Conservation (phyloP, 2,329 filamentous ascomycete species). For the Alternaria infectoria region DNA sequence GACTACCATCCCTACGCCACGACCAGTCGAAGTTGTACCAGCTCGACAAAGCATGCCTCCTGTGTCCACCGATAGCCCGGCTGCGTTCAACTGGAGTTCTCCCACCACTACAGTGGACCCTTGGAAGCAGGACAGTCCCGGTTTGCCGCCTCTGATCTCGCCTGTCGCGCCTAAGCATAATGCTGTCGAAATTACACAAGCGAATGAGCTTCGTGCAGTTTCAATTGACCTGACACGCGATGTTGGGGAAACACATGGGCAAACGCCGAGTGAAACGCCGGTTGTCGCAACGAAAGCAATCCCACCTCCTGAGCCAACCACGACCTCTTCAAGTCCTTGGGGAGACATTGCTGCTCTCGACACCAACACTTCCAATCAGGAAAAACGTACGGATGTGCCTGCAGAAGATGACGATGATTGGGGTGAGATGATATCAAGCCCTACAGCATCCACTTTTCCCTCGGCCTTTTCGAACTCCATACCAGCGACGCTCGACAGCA, state of each 20-base stretch:
- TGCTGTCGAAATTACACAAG: slow-evolving; percentile 21
- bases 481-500: slow-evolving; percentile 13
- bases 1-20: slow-evolving; percentile 26
- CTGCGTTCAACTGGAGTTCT: slow-evolving; percentile 47
- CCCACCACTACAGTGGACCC: slow-evolving; percentile 25
- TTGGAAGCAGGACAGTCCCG: slow-evolving; percentile 25
- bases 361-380: slow-evolving; percentile 9
- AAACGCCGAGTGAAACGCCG: slow-evolving; percentile 26
- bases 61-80: slow-evolving; percentile 25
- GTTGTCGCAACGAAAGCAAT: slow-evolving; percentile 21
- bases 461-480: slow-evolving; percentile 17
- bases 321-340: slow-evolving; percentile 24
- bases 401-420: slow-evolving; percentile 45
- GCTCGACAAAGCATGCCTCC: slow-evolving; percentile 29
- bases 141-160: slow-evolving; percentile 20
- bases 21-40: slow-evolving; percentile 17
- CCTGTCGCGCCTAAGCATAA: slow-evolving; percentile 24
- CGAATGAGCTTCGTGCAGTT: slow-evolving; percentile 24
- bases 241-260: slow-evolving; percentile 19
- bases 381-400: background rate
- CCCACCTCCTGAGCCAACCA: slow-evolving; percentile 13
- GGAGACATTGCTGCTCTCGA: slow-evolving; percentile 19
- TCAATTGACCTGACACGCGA: slow-evolving; percentile 10
- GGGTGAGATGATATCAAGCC: slow-evolving; percentile 50
- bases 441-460: slow-evolving; percentile 31